Base-by-base conservation (phyloP, 306 rosid species). In the Casuarina glauca region DNA sequence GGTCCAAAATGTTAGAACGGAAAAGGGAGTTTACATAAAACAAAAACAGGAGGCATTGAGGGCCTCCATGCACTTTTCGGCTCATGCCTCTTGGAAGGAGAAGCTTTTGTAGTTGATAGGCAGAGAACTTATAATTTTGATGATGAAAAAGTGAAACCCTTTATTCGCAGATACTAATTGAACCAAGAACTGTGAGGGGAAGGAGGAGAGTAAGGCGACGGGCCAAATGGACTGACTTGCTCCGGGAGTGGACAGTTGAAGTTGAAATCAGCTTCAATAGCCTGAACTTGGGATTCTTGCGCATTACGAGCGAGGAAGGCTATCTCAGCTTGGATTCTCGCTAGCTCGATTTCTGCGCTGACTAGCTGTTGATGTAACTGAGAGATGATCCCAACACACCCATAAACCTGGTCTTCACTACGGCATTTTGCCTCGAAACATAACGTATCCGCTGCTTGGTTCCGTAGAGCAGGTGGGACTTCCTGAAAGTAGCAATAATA, bases 341-440 rank as follows among this genome's bases (percentile, higher is more conserved):
- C 87, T 39, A 94, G 50, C 66, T 87, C 86, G 45, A 70, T 54
- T 73, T 92, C 89, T 46, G 84, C 74, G 8, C 51, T 66, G n/a
- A 74, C 66, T 4, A 92, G 81, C 77, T 88, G 80, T 68, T 91
- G 79, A 77, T 83, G 79, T 73, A 91, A 82, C 58, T 82, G 84
- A 42, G 89, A 84, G 69, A 92, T 84, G 45, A 91, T 74, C 15
- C 89, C 83, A 60, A 81, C 97, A 76, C 92, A 87, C 0, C 97
- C 97, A 69, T 92, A 92, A 57, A 92, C 83, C 7, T 91, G 94
- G 32, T 95, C 90, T 79, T 86, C 78, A 64, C 84, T 82, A 74
- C 93, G 83, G 51, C 87, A 84, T 46, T 83, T 74, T 41, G 96
- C 96, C 78, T 95, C 93, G 58, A 71, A 88, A 70, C 81, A 77